Conservation (phyloP, 345 rosid genomes). For the Sisymbrium altissimum region DNA sequence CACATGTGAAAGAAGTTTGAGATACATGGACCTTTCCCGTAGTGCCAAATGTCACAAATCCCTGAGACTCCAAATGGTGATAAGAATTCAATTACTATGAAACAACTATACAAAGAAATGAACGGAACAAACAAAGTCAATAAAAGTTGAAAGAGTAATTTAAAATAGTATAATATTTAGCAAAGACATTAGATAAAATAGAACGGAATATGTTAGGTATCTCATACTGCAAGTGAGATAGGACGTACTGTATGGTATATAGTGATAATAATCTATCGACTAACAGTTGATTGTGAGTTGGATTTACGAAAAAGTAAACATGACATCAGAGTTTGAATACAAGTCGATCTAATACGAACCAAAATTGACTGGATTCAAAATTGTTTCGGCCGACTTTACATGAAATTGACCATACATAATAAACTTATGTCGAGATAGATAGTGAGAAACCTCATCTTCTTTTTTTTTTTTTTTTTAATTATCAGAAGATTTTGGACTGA, state of each 20-base stretch:
- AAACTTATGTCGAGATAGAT: neutral
- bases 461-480: no score
- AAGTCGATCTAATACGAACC: no score
- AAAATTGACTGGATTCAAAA: neutral
- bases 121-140: neutral
- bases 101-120: neutral
- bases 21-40: neutral
- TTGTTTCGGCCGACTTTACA: no score
- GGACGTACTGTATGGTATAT: no score
- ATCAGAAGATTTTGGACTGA: no score
- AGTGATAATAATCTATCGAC: no score
- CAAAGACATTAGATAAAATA: neutral
- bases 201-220: neutral
- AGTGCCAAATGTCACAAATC: conserved; percentile 4
- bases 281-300: no score
- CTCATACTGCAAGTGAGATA: neutral
- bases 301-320: no score
- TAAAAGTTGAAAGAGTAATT: neutral
- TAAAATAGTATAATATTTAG: neutral
- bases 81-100: neutral
- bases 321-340: neutral
- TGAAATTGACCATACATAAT: neutral
- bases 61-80: conserved; percentile 1
- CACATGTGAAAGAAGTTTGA: conserved; percentile 14
- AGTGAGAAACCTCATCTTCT: neutral